A percentile compares a stretch with the other conserved stretches of the same genome.
phyloP scores from a whole-genome alignment of 345 rosid genomes.

The Gossypium turneri region DNA sequence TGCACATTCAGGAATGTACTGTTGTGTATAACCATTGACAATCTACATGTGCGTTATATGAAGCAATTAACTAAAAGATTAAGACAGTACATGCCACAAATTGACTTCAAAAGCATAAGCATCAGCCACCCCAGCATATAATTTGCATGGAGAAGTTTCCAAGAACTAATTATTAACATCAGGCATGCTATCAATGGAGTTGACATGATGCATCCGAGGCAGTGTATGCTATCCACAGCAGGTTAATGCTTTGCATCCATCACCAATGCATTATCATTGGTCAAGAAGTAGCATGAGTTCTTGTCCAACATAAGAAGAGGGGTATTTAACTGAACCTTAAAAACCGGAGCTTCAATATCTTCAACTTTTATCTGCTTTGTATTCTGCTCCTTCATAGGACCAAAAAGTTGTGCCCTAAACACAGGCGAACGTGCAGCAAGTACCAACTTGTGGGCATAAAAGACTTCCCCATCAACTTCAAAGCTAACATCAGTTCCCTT shows the following conservation, averaged over 20 bases:
- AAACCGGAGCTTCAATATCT: conserved; percentile 48
- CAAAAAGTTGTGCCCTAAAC: conserved; percentile 54
- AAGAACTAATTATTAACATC: background rate
- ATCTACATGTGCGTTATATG: background rate
- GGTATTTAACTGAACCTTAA: conserved; percentile 34
- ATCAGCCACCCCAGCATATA: background rate
- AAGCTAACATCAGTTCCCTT: conserved; percentile 46
- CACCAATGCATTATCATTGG: background rate
- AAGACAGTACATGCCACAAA: background rate
- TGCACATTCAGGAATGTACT: background rate
- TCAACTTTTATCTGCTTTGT: conserved; percentile 46
- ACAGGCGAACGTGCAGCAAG: conserved; percentile 60
- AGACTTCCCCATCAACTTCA: conserved; percentile 50
- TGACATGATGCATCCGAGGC: too few species aligned
- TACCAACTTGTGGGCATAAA: conserved; percentile 49
- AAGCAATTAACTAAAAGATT: conserved; percentile 3
- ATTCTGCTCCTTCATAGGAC: conserved; percentile 58
- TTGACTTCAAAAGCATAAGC: background rate
- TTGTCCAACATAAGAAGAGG: background rate
- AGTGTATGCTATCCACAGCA: background rate
- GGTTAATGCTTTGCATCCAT: background rate
- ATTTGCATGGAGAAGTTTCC: background rate
- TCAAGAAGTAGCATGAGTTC: background rate
- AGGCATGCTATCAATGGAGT: conserved; percentile 1
- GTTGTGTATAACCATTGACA: background rate